Base-by-base conservation (phyloP, 176 grass and related monocot genomes). In the Elymus sibiricus region DNA sequence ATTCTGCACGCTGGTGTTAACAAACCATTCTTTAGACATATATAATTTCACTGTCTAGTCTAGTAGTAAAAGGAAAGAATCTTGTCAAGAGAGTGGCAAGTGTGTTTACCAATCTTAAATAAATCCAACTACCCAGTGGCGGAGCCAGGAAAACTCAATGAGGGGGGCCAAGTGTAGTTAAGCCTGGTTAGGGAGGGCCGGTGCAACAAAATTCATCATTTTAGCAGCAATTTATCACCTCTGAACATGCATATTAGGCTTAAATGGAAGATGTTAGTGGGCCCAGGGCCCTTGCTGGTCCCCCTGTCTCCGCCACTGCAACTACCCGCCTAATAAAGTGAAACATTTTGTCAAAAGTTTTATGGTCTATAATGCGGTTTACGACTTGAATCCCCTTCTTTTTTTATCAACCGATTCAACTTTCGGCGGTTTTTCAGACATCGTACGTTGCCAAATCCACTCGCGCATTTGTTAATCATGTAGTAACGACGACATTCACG, bases 401-500 rank as follows among this genome's bases (percentile, higher is more conserved):
- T 70, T 70, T 77, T 78, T 42, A 77, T 46, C 70, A 68, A 16
- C 31, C 44, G 8, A 42, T 59, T 74, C 47, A 87, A 0, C 9
- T 61, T 27, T 74, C 31, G 13, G 9, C 24, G 13, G 9, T 64
- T 34, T 46, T 47, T 74, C 34, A 37, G 46, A 9, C 21, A 64
- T 72, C 17, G 22, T 16, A 49, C 15, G 47, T 1, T 68, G 70
- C 63, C 26, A 71, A 83, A 83, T 39, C 51, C 31, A 84, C 56
- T 32, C 9, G 53, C 66, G 37, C 26, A 46, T 51, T 71, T 83
- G 14, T 71, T 88, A 71, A 71, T 62, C 15, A 78, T 83, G 28
- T 43, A 3, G 24, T 59, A 0, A 42, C 25, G 39, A 42, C 59
- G 37, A 69, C 32, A 60, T 9, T 46, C 70, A 34, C 44, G 42